Conservation (phyloP, 441 rosid genomes). For the Syzygium malaccense region DNA sequence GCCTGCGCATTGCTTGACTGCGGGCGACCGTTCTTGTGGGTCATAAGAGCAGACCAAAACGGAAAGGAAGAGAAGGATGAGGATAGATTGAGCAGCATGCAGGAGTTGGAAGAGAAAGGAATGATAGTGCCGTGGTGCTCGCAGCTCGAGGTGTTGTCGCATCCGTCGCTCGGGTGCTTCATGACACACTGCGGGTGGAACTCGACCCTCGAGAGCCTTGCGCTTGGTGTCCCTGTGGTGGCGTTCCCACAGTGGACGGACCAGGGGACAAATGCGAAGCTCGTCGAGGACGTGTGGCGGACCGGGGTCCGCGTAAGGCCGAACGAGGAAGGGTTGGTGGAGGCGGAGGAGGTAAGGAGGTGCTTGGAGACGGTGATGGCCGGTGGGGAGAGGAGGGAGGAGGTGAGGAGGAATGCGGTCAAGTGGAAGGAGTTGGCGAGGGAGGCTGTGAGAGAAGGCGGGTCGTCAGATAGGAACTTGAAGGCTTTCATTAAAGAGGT, state of each 20-base stretch:
- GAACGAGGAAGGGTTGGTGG: neutral
- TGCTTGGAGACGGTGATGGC: neutral
- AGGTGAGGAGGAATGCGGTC: neutral
- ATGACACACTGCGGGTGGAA: slow-evolving; percentile 16
- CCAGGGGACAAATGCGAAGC: slow-evolving; percentile 4
- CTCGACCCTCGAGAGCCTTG: slow-evolving; percentile 6
- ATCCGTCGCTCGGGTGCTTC: slow-evolving; percentile 12
- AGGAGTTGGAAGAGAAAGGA: slow-evolving; percentile 1
- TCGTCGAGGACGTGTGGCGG: slow-evolving; percentile 10
- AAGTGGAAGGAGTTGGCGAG: neutral
- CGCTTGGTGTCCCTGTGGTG: slow-evolving; percentile 5
- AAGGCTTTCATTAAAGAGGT: neutral
- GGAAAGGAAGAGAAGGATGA: neutral
- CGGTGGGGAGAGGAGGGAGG: neutral
- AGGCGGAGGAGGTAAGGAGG: neutral
- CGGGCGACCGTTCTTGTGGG: slow-evolving; percentile 6
- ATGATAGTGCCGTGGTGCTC: slow-evolving; percentile 17
- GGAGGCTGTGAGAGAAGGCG: neutral
- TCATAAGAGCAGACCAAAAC: neutral
- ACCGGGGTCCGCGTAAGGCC: neutral
- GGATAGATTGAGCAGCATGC: neutral
- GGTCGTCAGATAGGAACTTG: neutral
- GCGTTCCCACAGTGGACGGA: slow-evolving; percentile 8
- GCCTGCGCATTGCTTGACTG: neutral
- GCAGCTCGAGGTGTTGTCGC: slow-evolving; percentile 13